Evolutionary conservation across 2,329 filamentous ascomycete species (phyloP).

Genomic region (Diaporthe humulicola): DNA sequence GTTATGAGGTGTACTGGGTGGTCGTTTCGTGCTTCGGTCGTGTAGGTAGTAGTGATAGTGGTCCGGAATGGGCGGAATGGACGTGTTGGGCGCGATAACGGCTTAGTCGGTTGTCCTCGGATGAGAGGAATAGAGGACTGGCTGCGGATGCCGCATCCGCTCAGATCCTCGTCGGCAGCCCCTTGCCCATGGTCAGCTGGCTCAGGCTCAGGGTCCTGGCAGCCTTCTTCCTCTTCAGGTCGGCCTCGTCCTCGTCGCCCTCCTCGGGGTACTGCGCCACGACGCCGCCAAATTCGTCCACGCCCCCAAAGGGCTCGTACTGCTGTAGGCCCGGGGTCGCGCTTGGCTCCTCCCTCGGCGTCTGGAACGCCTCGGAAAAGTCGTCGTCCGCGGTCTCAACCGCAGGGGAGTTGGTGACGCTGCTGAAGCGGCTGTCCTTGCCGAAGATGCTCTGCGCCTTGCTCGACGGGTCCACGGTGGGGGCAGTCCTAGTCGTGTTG

Average conservation of each 20-base stretch:
- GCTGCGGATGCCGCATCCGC: not conserved
- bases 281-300: constrained; percentile 51
- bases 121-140: too few species aligned
- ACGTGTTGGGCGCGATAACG: not conserved
- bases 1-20: constrained; percentile 6
- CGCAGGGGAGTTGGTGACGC: constrained; percentile 42
- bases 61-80: not conserved
- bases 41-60: not conserved
- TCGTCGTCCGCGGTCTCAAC: constrained; percentile 47
- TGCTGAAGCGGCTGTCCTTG: constrained; percentile 49
- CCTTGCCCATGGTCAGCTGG: constrained; percentile 66
- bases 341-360: constrained; percentile 61
- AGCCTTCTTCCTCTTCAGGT: constrained; percentile 62
- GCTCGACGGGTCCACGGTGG: constrained; percentile 38
- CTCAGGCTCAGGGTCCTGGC: constrained; percentile 75
- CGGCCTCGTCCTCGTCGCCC: constrained; percentile 43
- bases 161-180: constrained; percentile 46
- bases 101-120: not conserved
- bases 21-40: constrained; percentile 28
- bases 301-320: constrained; percentile 55
- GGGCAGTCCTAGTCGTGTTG: constrained; percentile 17
- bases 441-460: constrained; percentile 48
- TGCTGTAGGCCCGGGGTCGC: constrained; percentile 46
- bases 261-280: constrained; percentile 51
- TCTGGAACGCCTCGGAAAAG: constrained; percentile 64